Conservation (phyloP, 306 rosid species). For the Prosopis cineraria region DNA sequence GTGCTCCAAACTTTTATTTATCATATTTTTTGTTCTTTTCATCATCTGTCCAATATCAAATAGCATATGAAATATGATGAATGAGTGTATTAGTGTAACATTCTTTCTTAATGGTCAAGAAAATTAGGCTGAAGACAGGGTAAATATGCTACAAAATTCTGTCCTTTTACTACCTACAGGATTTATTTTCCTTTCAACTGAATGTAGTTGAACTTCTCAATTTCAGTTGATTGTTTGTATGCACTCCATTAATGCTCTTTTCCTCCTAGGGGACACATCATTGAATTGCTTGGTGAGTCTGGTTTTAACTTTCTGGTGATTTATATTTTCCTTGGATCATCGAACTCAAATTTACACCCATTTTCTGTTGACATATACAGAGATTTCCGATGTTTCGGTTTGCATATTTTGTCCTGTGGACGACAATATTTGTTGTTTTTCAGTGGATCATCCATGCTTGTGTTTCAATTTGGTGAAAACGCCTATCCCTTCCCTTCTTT, state of each 20-base stretch:
- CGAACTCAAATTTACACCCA: conserved; percentile 22
- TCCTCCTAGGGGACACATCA: conserved; percentile 76
- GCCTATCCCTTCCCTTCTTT: background rate
- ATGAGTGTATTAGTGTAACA: background rate
- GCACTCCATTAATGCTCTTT: conserved; percentile 85
- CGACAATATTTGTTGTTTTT: conserved; percentile 59
- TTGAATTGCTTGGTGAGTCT: conserved; percentile 80
- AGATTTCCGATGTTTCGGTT: conserved; percentile 82
- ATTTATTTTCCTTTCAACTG: conserved; percentile 11
- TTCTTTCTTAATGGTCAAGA: background rate
- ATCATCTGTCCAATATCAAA: background rate
- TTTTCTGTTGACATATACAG: conserved; percentile 50
- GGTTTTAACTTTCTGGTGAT: background rate
- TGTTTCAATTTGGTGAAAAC: conserved; percentile 62
- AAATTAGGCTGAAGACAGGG: conserved; percentile 2
- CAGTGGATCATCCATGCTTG: conserved; percentile 88
- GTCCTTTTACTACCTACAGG: background rate
- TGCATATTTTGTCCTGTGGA: conserved; percentile 81
- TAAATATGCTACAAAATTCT: background rate
- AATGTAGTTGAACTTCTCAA: conserved; percentile 30
- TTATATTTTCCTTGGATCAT: background rate
- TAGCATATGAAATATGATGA: background rate
- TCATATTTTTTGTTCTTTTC: background rate
- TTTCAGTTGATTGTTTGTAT: conserved; percentile 67
- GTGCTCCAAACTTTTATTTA: background rate